A percentile compares a stretch with the other conserved stretches of the same genome.
These are phyloP conservation scores for Coemansia sp. DNA, from an alignment of 192 early-diverging fungal genomes.

Conservation along the genomic window DNA sequence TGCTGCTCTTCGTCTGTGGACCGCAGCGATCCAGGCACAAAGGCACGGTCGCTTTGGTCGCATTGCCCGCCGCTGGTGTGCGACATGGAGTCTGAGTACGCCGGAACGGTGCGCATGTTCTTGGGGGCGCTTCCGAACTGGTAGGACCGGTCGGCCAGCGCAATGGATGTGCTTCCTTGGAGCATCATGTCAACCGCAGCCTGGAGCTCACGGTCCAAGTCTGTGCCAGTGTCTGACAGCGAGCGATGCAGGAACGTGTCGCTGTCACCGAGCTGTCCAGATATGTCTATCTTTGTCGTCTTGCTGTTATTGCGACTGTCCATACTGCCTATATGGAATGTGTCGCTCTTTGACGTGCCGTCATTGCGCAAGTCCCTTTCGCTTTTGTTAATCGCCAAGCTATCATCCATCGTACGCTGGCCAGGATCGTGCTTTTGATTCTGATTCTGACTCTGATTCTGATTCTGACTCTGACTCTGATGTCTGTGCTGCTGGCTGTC, in stretches of 20 bases:
- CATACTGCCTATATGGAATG: neutral
- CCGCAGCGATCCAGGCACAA: neutral
- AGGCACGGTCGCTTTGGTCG: slow-evolving; percentile 5
- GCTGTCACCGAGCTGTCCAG: neutral
- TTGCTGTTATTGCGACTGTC: neutral
- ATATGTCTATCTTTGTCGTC: neutral
- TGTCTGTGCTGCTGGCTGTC: slow-evolving; percentile 40
- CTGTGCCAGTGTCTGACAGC: slow-evolving; percentile 7
- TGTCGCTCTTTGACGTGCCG: slow-evolving; percentile 1
- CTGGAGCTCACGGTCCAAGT: slow-evolving; percentile 37
- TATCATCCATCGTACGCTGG: neutral
- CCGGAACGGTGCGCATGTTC: neutral
- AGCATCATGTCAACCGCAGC: slow-evolving; percentile 42
- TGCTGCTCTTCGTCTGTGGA: neutral
- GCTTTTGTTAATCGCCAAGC: neutral
- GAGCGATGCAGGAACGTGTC: slow-evolving; percentile 7
- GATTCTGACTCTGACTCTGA: neutral
- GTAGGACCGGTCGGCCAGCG: slow-evolving; percentile 1
- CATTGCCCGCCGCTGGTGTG: neutral
- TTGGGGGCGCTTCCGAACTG: slow-evolving; percentile 6
- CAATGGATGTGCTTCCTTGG: slow-evolving; percentile 11
- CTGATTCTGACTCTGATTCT: neutral
- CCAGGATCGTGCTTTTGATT: too few species aligned
- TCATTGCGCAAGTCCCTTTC: neutral
- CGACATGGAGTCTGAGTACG: slow-evolving; percentile 3